Evolutionary conservation across 257 asterid species (phyloP).

Genomic region (Solanum chiquidenum): DNA sequence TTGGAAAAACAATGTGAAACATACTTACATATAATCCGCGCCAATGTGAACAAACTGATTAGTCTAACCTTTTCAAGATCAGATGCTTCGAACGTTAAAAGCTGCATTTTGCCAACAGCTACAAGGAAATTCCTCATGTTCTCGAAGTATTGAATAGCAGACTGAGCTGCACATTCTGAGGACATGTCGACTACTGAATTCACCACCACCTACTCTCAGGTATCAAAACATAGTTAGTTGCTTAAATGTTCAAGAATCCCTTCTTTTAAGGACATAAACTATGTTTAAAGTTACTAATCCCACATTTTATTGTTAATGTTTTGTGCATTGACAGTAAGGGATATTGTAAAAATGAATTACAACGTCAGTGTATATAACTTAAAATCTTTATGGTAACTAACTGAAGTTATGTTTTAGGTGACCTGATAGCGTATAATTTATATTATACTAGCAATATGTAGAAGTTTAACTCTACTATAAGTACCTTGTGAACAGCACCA

Average conservation of each 20-base stretch:
- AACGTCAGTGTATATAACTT: not conserved
- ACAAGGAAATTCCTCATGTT: conserved; percentile 80
- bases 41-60: not conserved
- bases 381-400: not conserved
- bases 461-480: not conserved
- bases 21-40: not conserved
- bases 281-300: not conserved
- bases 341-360: not conserved
- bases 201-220: conserved; percentile 59
- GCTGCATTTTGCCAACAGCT: conserved; percentile 81
- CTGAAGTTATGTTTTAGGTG: not conserved
- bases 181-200: conserved; percentile 69
- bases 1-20: not conserved
- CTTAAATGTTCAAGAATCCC: not conserved
- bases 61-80: conserved; percentile 73
- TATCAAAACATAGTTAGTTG: not conserved
- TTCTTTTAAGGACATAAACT: not conserved
- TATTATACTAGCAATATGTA: not conserved
- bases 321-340: not conserved
- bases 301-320: not conserved
- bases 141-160: conserved; percentile 91
- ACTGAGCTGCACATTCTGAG: conserved; percentile 88
- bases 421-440: not conserved
- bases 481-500: conserved; percentile 80
- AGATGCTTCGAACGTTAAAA: conserved; percentile 80